Evolutionary conservation across 2,329 filamentous ascomycete species (phyloP).

Genomic region (Teratosphaeria gauchensis): DNA sequence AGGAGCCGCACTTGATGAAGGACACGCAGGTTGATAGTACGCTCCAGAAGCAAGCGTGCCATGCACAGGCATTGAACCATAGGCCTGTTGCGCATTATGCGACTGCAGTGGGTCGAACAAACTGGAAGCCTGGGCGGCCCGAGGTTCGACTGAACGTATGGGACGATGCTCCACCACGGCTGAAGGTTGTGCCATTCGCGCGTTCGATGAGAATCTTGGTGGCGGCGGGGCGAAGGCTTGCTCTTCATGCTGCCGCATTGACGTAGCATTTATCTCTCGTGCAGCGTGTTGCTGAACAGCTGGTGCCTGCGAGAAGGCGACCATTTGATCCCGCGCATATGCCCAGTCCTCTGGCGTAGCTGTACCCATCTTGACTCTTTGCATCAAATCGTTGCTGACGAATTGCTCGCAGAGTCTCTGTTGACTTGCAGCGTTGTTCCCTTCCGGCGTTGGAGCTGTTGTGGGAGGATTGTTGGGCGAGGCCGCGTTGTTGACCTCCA

Average conservation of each 20-base stretch:
- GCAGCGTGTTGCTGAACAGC: not conserved
- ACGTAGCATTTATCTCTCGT: not conserved
- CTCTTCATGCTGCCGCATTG: not conserved
- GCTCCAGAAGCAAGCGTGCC: not conserved
- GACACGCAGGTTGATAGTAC: not conserved
- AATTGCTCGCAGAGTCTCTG: slow-evolving; percentile 13
- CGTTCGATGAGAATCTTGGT: not conserved
- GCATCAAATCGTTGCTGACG: slow-evolving; percentile 16
- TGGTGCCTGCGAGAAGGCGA: not conserved
- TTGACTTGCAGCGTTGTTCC: not conserved
- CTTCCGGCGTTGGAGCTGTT: not conserved
- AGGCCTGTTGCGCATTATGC: not conserved
- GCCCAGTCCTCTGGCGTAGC: slow-evolving; percentile 12
- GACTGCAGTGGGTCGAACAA: not conserved
- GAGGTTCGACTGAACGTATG: not conserved
- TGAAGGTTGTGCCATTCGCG: not conserved
- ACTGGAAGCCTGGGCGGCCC: not conserved
- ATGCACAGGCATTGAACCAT: not conserved
- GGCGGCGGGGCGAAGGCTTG: not conserved
- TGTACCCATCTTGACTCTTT: slow-evolving; percentile 12
- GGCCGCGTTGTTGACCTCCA: slow-evolving; percentile 6
- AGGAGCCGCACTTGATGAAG: no score
- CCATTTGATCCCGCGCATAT: slow-evolving; percentile 10
- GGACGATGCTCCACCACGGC: not conserved
- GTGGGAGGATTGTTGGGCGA: slow-evolving; percentile 1